A percentile compares a stretch with the other conserved stretches of the same genome.
Evolutionary conservation across 495 filamentous ascomycete species (phyloP).

Genomic region (Aspergillus ellipticus): DNA sequence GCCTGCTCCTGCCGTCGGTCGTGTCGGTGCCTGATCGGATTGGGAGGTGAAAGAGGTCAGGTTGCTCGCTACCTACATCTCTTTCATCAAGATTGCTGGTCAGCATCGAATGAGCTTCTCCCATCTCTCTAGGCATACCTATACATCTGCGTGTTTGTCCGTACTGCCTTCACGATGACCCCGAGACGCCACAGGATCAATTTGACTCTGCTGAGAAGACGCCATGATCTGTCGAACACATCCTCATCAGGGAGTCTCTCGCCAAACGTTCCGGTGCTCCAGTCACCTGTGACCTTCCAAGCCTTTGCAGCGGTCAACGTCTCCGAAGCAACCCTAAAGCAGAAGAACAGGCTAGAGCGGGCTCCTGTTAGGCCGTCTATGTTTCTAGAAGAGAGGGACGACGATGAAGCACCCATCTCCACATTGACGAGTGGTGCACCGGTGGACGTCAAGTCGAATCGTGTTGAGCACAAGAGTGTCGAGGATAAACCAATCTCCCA

Average conservation of each 20-base stretch:
- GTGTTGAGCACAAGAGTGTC: slow-evolving; percentile 9
- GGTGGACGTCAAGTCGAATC: slow-evolving; percentile 13
- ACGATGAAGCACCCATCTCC: slow-evolving; percentile 23
- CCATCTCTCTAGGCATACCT: neutral
- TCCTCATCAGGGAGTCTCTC: slow-evolving; percentile 22
- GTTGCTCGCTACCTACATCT: too few relatives aligned
- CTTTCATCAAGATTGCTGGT: neutral
- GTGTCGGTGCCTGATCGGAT: too few relatives aligned
- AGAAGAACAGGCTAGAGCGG: slow-evolving; percentile 15
- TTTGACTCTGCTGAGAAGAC: slow-evolving; percentile 17
- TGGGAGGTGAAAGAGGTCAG: too few relatives aligned
- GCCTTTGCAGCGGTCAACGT: slow-evolving; percentile 10
- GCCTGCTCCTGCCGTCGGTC: too few relatives aligned
- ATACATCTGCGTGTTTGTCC: neutral
- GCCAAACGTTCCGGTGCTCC: slow-evolving; percentile 18
- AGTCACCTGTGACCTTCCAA: slow-evolving; percentile 21
- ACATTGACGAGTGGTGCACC: slow-evolving; percentile 4
- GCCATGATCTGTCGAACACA: slow-evolving; percentile 8
- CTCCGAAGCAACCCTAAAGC: slow-evolving; percentile 16
- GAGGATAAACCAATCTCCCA: slow-evolving; percentile 25
- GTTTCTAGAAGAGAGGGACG: slow-evolving; percentile 24
- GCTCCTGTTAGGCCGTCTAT: slow-evolving; percentile 19
- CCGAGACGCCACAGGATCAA: slow-evolving; percentile 15
- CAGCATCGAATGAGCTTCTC: neutral
- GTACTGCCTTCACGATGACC: slow-evolving; percentile 9